Evolutionary conservation across 192 early-diverging fungal species (phyloP).

Genomic region (Backusella macrospora): DNA sequence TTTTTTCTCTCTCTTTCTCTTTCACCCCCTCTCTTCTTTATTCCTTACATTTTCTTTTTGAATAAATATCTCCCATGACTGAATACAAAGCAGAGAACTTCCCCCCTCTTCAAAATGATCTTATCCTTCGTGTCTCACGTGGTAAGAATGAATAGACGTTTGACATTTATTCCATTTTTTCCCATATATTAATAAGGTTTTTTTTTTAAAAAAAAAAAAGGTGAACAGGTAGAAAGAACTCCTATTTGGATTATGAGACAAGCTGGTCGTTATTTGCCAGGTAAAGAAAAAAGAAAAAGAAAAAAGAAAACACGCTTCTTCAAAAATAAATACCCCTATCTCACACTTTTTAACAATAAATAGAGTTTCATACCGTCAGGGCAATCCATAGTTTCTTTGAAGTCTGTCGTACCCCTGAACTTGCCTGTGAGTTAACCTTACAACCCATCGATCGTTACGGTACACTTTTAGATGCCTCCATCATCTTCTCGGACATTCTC

Average conservation of each 20-base stretch:
- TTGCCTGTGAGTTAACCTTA: slow-evolving; percentile 93
- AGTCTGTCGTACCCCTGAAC: slow-evolving; percentile 89
- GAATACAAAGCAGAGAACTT: slow-evolving; percentile 49
- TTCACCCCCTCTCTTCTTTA: too few relatives aligned
- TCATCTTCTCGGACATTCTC: slow-evolving; percentile 99
- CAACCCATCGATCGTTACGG: slow-evolving; percentile 95
- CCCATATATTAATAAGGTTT: not conserved
- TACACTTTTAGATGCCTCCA: slow-evolving; percentile 90
- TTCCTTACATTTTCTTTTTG: not conserved
- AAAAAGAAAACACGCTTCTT: not conserved
- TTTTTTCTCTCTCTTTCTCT: too few relatives aligned
- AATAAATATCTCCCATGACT: not conserved
- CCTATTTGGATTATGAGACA: slow-evolving; percentile 99
- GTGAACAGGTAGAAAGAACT: slow-evolving; percentile 72
- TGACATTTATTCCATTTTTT: not conserved
- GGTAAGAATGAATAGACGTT: slow-evolving; percentile 47
- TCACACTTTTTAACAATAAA: not conserved
- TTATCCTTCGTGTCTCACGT: slow-evolving; percentile 83
- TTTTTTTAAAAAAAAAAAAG: slow-evolving; percentile 24
- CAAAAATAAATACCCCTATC: not conserved
- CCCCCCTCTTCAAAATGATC: slow-evolving; percentile 88
- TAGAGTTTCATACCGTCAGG: slow-evolving; percentile 88
- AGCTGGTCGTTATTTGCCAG: slow-evolving; percentile 95
- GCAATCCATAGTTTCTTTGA: slow-evolving; percentile 92
- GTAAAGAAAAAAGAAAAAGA: slow-evolving; percentile 44